Base-by-base conservation (phyloP, 1,284 basidiomycete genomes). In the Cutaneotrichosporon cutaneum region DNA sequence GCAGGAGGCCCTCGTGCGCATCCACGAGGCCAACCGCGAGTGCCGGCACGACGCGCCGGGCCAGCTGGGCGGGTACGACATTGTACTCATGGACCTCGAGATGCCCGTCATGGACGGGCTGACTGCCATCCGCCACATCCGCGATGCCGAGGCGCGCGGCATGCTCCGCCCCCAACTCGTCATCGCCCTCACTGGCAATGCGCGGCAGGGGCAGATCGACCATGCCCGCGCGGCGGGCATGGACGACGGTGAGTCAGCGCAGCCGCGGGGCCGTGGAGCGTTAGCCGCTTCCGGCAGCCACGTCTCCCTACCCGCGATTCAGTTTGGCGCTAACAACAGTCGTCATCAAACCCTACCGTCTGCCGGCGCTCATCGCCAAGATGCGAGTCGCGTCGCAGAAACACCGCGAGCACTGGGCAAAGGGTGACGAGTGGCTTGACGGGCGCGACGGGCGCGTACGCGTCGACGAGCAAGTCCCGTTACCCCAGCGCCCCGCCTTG, bases 81-180 rank as follows among this genome's bases (percentile, higher is more conserved):
- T 62, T 0, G 60, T 72, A 5, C 54, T 72, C 48, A 72, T 72
- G 70, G 70, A 72, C 57, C 59, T 72, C 22, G 70, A 72, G 59
- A 72, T 72, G 72, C 72, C 73, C 3, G 71, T 77, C 10, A 77
- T 78, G 77, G 76, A 78, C 61, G 77, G 77, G 2, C 61, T 80
- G 13, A 76, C 75, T 2, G 74, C 77, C 2, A 63, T 77, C 10
- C 56, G 67, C 13, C 68, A 71, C 54, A 70, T 80, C 18, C 61
- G 79, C 24, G 47, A 57, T 26, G 35, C 58, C 36, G 78, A 80
- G 63, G 58, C 56, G 3, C 60, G 59, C 0, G 76, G 77, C 1
- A 50, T 55, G 0, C 58, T 67, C 14, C 75, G 69, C 24, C 57
- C 65, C 1, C 66, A 68, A 32, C 57, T 73, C 27, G 72, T 80